Evolutionary conservation across 768 basidiomycete genomes (phyloP).

Genomic region (Kwoniella sp.): DNA sequence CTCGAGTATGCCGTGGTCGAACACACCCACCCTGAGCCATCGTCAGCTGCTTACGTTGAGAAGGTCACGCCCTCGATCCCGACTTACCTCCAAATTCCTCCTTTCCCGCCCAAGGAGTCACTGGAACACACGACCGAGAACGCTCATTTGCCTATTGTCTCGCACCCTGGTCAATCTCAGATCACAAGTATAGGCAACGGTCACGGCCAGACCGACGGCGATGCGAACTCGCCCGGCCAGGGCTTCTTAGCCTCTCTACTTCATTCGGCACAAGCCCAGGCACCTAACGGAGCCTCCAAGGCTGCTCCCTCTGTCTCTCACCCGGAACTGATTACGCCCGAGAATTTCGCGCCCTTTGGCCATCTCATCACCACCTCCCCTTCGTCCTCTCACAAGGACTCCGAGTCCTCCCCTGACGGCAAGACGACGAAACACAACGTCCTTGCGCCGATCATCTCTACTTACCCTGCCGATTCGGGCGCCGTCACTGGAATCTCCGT

Average conservation of each 20-base stretch:
- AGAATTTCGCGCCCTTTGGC: conserved; percentile 83
- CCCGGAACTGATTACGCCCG: conserved; percentile 67
- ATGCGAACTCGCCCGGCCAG: neutral
- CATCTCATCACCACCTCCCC: conserved; percentile 84
- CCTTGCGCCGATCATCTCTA: conserved; percentile 66
- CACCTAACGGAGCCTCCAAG: neutral
- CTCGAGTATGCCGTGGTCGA: conserved; percentile 45
- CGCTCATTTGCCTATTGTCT: neutral
- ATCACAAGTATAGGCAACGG: neutral
- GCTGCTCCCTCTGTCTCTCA: conserved; percentile 34
- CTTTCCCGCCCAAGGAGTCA: conserved; percentile 14
- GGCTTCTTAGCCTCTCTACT: conserved; percentile 8
- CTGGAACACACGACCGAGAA: neutral
- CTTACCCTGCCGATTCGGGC: conserved; percentile 65
- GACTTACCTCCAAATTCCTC: conserved; percentile 20
- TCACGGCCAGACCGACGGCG: neutral
- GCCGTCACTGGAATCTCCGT: conserved; percentile 77
- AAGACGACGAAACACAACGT: conserved; percentile 89
- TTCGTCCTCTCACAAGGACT: conserved; percentile 65
- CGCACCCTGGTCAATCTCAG: neutral
- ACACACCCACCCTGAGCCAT: conserved; percentile 24
- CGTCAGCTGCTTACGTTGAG: conserved; percentile 13
- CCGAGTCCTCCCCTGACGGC: conserved; percentile 79
- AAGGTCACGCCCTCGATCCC: conserved; percentile 15
- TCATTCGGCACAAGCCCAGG: neutral